Percentiles rank a stretch among this genome's conserved stretches.
Evolutionary conservation across 2,329 filamentous ascomycete species (phyloP).

Genomic region (Alternaria sp.): DNA sequence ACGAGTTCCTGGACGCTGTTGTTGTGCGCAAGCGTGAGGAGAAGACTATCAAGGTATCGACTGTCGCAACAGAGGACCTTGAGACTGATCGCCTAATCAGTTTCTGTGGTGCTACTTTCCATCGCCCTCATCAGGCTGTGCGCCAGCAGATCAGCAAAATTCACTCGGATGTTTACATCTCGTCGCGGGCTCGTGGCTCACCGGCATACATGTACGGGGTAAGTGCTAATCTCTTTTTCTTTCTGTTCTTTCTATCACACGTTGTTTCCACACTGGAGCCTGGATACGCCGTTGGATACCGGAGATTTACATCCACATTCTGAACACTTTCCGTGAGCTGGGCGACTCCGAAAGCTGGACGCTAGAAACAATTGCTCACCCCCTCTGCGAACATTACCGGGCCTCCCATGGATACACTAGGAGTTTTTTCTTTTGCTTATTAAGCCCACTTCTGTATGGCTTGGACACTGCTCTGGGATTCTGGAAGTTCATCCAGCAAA

Average conservation of each 20-base stretch:
- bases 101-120: constrained; percentile 93
- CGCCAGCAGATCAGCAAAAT: constrained; percentile 96
- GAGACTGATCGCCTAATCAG: constrained; percentile 92
- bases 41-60: constrained; percentile 78
- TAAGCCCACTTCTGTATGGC: neutral
- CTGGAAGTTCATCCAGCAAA: neutral
- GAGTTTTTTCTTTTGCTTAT: neutral
- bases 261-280: neutral
- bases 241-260: constrained; percentile 50
- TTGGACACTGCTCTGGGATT: neutral
- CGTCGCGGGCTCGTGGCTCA: constrained; percentile 66
- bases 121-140: constrained; percentile 94
- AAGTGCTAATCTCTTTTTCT: constrained; percentile 29
- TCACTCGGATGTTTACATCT: constrained; percentile 96
- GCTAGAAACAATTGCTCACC: neutral
- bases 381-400: neutral
- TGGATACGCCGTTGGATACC: neutral
- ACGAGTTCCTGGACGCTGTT: constrained; percentile 81
- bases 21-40: constrained; percentile 87
- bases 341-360: neutral
- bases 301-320: neutral
- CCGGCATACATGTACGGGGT: constrained; percentile 48
- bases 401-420: neutral
- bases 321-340: neutral
- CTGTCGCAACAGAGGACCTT: constrained; percentile 85